Percentiles rank a stretch among this genome's conserved stretches.
These are phyloP conservation scores for Blakeslea trispora DNA, from an alignment of 371 early-diverging fungal species.

Conservation along the genomic window DNA sequence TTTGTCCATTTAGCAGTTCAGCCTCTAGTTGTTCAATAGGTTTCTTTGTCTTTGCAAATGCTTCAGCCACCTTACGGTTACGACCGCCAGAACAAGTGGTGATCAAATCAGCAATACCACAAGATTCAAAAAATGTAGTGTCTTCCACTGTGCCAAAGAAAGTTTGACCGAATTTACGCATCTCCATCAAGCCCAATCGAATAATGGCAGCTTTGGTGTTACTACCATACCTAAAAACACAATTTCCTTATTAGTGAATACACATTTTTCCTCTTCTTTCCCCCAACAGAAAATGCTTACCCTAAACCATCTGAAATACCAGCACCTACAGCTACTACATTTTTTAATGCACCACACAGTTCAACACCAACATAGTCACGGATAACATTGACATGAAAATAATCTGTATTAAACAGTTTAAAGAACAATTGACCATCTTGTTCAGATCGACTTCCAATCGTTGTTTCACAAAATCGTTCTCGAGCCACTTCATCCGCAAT, in stretches of 20 bases:
- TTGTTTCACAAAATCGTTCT: slow-evolving; percentile 95
- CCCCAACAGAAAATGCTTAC: slow-evolving; percentile 26
- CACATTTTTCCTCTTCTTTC: no score
- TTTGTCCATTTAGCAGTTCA: slow-evolving; percentile 95
- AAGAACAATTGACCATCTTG: slow-evolving; percentile 80
- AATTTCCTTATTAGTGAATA: slow-evolving; percentile 25
- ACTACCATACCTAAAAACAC: slow-evolving; percentile 69
- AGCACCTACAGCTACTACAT: slow-evolving; percentile 97
- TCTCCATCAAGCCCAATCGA: slow-evolving; percentile 95
- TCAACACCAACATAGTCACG: slow-evolving; percentile 94
- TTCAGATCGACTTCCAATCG: slow-evolving; percentile 79
- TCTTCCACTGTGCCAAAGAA: slow-evolving; percentile 80
- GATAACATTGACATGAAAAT: slow-evolving; percentile 86
- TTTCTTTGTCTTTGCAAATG: slow-evolving; percentile 86
- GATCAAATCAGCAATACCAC: slow-evolving; percentile 94
- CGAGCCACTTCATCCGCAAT: slow-evolving; percentile 98
- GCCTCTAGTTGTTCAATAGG: slow-evolving; percentile 88
- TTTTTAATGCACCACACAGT: slow-evolving; percentile 98
- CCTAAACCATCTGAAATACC: slow-evolving; percentile 90
- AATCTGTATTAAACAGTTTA: slow-evolving; percentile 84
- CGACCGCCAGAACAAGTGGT: slow-evolving; percentile 97
- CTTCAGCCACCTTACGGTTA: slow-evolving; percentile 94
- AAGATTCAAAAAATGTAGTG: slow-evolving; percentile 96
- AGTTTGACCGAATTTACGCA: slow-evolving; percentile 88
- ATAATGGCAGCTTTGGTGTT: slow-evolving; percentile 99